Base-by-base conservation (phyloP, 1,284 basidiomycete species). In the Boletus sp. region DNA sequence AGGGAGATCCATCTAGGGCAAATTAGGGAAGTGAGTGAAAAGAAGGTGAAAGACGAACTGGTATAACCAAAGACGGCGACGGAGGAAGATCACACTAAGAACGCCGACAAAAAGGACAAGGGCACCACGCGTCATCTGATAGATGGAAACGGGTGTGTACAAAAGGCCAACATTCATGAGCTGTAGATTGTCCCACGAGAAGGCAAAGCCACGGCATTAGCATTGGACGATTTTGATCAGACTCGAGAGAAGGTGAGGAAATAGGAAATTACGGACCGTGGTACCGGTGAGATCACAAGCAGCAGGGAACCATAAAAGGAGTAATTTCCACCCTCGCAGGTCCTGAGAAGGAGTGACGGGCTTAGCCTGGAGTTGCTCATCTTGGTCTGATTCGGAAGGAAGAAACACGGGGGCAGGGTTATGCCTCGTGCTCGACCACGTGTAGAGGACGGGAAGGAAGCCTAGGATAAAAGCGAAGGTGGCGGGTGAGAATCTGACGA, bases 61-160 rank as follows among this genome's bases (percentile, higher is more conserved):
- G 73, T 91, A 93, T 58, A 88, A 75, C 84, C 84, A 88, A 49
- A 94, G 83, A 58, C 80, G 81, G 63, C 94, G 86, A 56, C 84
- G 85, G 57, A 99, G 85, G 80, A 99, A 99, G 62, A 96, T 75
- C 68, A 99, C 95, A 55, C 90, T 93, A 64, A 98, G 85, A 56
- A 94, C 74, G 41, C 95, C 97, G 62, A 99, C 97, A 78, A 97
- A 99, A 53, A 99, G 84, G 53, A 99, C 96, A 57, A 99, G 86
- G 15, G 96, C 93, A 44, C 97, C 97, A 62, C 97, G 86, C 43
- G 92, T 94, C 96, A 98, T 98, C 78, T 96, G 96, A 80, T 93
- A 98, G 67, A 99, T 94, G 53, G 94, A 97, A 45, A 98, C 96
- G 27, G 96, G 96, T 2, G 94, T 96, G 74, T 96, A 94, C 50